Conservation (phyloP, 2,329 filamentous ascomycete genomes). For the Aspergillus tubingensis region DNA sequence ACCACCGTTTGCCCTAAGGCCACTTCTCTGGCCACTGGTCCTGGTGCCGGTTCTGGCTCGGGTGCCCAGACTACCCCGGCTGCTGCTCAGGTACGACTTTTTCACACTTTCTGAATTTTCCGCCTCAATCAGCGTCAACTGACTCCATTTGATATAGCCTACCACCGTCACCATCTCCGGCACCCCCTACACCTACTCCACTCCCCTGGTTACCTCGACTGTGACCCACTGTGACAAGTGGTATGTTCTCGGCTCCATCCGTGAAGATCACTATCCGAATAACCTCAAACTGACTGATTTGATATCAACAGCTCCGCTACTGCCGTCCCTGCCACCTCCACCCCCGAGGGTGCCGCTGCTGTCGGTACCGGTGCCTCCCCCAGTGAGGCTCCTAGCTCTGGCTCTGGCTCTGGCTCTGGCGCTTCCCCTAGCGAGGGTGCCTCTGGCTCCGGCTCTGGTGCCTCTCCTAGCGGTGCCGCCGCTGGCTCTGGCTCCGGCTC, state of each 20-base stretch:
- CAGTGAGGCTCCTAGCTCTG: background rate
- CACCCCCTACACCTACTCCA: conserved; percentile 68
- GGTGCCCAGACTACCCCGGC: conserved; percentile 66
- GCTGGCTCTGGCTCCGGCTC: conserved; percentile 5
- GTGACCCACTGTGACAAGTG: conserved; percentile 50
- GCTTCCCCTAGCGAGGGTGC: background rate
- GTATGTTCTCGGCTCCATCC: conserved; percentile 28
- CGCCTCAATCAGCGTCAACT: background rate
- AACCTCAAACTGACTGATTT: background rate
- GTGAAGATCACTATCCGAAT: background rate
- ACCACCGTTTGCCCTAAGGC: conserved; percentile 72
- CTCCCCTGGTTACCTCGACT: conserved; percentile 56
- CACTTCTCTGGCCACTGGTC: conserved; percentile 65
- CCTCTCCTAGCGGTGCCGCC: conserved; percentile 1
- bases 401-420: conserved; percentile 1
- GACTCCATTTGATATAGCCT: conserved; percentile 45
- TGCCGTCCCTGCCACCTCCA: conserved; percentile 23
- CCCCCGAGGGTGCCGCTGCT: conserved; percentile 20
- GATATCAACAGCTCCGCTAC: conserved; percentile 26
- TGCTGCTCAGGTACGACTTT: conserved; percentile 54
- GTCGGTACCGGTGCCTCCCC: conserved; percentile 17
- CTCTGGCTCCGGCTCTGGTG: background rate
- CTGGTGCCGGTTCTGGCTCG: background rate
- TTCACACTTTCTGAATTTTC: background rate
- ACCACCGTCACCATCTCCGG: conserved; percentile 71